These are phyloP conservation scores for Neonectria neomacrospora DNA, from an alignment of 2,329 filamentous ascomycete species.

Conservation along the genomic window DNA sequence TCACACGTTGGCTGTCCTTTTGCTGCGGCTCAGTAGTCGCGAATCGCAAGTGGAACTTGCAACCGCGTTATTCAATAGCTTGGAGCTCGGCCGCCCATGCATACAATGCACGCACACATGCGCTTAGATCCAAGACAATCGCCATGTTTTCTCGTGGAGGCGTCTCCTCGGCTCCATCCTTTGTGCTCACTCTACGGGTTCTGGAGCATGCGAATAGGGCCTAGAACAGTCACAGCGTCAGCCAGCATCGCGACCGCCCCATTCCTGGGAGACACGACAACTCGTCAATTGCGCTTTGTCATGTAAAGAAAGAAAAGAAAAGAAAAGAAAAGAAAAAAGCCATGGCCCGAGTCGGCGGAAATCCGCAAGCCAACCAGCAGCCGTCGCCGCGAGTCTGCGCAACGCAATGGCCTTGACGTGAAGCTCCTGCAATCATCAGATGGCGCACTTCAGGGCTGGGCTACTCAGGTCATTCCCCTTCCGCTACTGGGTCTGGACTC, in stretches of 20 bases:
- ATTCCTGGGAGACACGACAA: slow-evolving; percentile 12
- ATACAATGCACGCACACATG: slow-evolving; percentile 8
- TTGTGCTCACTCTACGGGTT: slow-evolving; percentile 9
- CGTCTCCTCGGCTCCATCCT: background rate
- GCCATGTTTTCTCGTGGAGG: slow-evolving; percentile 4
- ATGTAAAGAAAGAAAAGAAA: background rate
- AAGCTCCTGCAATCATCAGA: slow-evolving; percentile 7
- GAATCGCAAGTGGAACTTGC: slow-evolving; percentile 10
- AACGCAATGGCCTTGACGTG: background rate
- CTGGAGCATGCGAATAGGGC: slow-evolving; percentile 13
- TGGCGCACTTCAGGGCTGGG: slow-evolving; percentile 6
- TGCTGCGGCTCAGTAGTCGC: background rate
- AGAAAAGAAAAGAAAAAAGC: background rate
- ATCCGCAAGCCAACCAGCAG: slow-evolving; percentile 11
- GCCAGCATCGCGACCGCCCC: slow-evolving; percentile 8
- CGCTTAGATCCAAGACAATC: slow-evolving; percentile 19
- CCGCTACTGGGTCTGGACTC: slow-evolving; percentile 23
- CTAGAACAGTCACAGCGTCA: slow-evolving; percentile 10
- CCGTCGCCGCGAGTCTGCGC: slow-evolving; percentile 6
- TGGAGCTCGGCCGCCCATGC: slow-evolving; percentile 1
- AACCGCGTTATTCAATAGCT: slow-evolving; percentile 2
- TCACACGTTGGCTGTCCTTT: background rate
- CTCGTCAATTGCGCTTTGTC: slow-evolving; percentile 2
- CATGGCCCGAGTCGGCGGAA: slow-evolving; percentile 11
- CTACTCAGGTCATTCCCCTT: slow-evolving; percentile 15